Evolutionary conservation across 2,329 filamentous ascomycete species (phyloP).

Genomic region (Periconia sp.): DNA sequence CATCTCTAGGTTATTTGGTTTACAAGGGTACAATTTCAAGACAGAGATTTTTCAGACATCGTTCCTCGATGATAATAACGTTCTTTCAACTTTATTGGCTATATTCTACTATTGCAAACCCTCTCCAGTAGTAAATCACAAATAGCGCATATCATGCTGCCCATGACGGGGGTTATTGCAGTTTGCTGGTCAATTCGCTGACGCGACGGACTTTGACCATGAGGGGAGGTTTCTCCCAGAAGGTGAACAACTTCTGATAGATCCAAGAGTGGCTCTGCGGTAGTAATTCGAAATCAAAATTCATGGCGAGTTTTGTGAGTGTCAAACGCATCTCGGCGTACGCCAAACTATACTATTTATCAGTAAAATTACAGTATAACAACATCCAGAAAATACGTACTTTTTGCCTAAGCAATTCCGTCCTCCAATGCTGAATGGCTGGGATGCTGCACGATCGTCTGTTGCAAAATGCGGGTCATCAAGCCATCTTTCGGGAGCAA

Average conservation of each 20-base stretch:
- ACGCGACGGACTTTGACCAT: too few relatives aligned
- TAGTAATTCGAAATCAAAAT: constrained; percentile 41
- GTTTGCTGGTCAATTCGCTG: too few relatives aligned
- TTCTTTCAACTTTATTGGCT: too few relatives aligned
- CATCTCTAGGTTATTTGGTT: too few relatives aligned
- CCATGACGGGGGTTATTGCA: too few relatives aligned
- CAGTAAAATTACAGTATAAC: background rate
- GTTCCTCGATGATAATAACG: too few relatives aligned
- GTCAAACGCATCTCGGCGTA: constrained; percentile 28
- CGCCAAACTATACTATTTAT: constrained; percentile 1
- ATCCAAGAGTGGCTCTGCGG: constrained; percentile 1
- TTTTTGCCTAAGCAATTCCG: constrained; percentile 21
- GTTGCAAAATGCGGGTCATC: constrained; percentile 16
- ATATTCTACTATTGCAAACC: too few relatives aligned
- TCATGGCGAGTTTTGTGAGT: constrained; percentile 41
- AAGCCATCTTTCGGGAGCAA: constrained; percentile 17
- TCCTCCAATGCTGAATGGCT: constrained; percentile 18
- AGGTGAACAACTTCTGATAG: constrained; percentile 11
- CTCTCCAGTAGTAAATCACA: too few relatives aligned
- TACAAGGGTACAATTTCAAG: too few relatives aligned
- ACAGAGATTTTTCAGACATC: too few relatives aligned
- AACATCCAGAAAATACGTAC: background rate
- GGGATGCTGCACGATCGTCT: constrained; percentile 32
- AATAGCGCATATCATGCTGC: too few relatives aligned
- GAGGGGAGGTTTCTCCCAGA: constrained; percentile 16